Base-by-base conservation (phyloP, 2,329 filamentous ascomycete genomes). In the Sporothrix humicola region DNA sequence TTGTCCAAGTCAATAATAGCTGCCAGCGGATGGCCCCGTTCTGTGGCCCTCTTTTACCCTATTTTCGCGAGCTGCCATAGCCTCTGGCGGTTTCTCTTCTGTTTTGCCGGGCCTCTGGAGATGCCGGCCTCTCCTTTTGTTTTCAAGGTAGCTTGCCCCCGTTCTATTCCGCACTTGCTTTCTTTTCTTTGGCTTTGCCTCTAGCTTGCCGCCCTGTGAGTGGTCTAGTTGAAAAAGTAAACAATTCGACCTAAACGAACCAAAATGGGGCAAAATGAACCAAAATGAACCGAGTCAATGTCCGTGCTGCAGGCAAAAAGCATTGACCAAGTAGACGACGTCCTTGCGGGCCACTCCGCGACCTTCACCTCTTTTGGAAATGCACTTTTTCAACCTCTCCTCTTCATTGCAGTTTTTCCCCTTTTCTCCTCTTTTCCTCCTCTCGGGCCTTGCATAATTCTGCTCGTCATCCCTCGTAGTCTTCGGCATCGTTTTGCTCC, bases 11-110 rank as follows among this genome's bases (percentile, higher is more conserved):
- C 31, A 44, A 31, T 37, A 15, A 5, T 42, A 42, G 26, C 58
- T 37, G 58, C 58, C 58, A 61, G 42, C 61, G 61, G 61, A 50
- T 23, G 44, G 63, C 63, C 50, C 63, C 63, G 20, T 50, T 23
- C 5, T 12, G 58, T 31, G 58, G 58, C 12, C 42, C 61, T 46
- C 42, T 31, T 50, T 50, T 68, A 50, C 44, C 46, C 44, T 37
- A 4, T 37, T 13, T 26, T 12, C 31, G 31, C 31, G 7, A 26
- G 23, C 23, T 26, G 31, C 31, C 31, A 37, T 37, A 37, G 31
- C 31, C 2, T 37, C 31, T 6, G 31, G 31, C 31, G 7, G 31
- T 37, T 37, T 37, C 7, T 37, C 31, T 37, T 37, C 7, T 37
- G 4, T 7, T 37, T 37, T 37, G 31, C 31, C 31, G 31, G 31